phyloP scores from a whole-genome alignment of 2,329 filamentous ascomycete genomes.

The Ophiostoma ips region DNA sequence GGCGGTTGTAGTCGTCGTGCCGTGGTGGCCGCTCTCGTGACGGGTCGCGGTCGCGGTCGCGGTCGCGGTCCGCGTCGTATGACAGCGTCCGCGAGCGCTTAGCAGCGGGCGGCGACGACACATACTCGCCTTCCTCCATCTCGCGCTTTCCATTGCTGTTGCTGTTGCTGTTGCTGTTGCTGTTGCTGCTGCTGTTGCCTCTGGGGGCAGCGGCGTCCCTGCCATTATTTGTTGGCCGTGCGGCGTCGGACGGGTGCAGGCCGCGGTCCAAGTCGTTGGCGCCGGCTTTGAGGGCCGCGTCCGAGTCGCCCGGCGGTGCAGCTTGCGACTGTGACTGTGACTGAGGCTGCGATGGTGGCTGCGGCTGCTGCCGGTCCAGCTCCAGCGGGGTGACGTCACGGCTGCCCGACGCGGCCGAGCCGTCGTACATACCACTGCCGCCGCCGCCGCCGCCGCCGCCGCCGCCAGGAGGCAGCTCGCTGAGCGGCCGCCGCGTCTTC shows the following conservation, averaged over 20 bases:
- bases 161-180: background rate
- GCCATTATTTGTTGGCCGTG: no score
- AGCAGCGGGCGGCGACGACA: background rate
- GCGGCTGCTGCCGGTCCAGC: conserved; percentile 7
- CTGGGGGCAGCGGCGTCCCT: no score
- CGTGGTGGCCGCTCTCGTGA: no score
- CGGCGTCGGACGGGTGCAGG: background rate
- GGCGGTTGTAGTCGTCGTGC: no score
- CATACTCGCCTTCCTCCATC: conserved; percentile 18
- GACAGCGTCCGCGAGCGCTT: background rate
- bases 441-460: no score
- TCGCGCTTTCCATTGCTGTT: conserved; percentile 5
- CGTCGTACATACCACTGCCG: background rate
- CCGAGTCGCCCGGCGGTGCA: conserved; percentile 18
- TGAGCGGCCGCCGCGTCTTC: conserved; percentile 36
- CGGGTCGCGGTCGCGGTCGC: conserved; percentile 11
- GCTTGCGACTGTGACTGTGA: conserved; percentile 3
- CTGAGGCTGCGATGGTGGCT: conserved; percentile 3
- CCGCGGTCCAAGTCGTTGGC: conserved; percentile 20
- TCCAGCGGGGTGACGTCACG: conserved; percentile 14
- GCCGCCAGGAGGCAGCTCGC: conserved; percentile 9
- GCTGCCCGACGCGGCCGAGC: conserved; percentile 1
- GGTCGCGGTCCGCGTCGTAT: conserved; percentile 5
- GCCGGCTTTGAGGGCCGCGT: conserved; percentile 20
- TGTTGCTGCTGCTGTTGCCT: no score